Base-by-base conservation (phyloP, 1,284 basidiomycete genomes). In the Tranzscheliella williamsii region DNA sequence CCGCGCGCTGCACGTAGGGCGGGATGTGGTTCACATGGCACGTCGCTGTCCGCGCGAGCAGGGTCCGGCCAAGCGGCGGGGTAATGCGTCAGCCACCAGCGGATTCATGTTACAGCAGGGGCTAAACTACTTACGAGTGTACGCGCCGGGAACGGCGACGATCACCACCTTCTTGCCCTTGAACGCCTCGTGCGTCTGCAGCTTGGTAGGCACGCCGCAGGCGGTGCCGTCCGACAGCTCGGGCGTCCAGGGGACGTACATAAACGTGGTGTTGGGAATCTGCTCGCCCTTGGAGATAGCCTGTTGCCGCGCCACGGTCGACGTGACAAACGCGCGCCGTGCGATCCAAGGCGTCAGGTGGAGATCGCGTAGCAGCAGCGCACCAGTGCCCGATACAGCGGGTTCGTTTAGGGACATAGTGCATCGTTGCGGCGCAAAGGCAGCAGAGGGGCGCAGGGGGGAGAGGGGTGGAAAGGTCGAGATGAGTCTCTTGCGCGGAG, bases 161-260 rank as follows among this genome's bases (percentile, higher is more conserved):
- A 90, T 78, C 36, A 90, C 86, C 44, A 90, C 86, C 79, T 88
- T 90, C 83, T 91, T 90, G 73, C 86, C 86, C 78, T 87, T 87
- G 87, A 87, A 89, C 36, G 84, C 67, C 15, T 72, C 62, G 60
- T 85, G 82, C 17, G 85, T 87, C 51, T 80, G 58, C 42, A 79
- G 42, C 54, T 72, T 66, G 41, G 80, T 65, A 31, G 76, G 78
- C 17, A 67, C 52, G 27, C 78, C 78, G 52, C 78, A 79, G 5
- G 69, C 73, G 29, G 67, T 51, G 34, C 71, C 69, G 74, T 85
- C 80, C 30, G 87, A 87, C 44, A 89, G 84, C 75, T 84, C 86
- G 16, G 84, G 81, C 2, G 82, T 78, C 75, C 84, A 89, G 4
- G 85, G 84, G 42, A 90, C 80, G 70, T 87, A 84, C 20, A 73